Percentiles rank a stretch among this genome's conserved stretches.
phyloP scores from a whole-genome alignment of 1,139 yeast genomes.

The Pneumocystis murina region DNA sequence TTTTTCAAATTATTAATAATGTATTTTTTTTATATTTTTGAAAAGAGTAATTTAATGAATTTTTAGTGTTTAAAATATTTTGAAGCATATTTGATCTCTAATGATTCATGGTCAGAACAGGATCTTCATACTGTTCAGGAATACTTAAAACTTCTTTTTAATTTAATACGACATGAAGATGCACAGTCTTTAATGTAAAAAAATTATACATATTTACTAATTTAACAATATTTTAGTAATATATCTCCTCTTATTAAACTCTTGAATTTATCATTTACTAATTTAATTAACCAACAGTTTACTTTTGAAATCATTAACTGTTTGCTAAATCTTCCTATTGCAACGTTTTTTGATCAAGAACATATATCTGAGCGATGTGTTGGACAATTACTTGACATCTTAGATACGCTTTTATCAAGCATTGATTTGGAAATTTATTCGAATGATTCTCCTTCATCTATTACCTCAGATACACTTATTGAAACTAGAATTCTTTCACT shows the following conservation, averaged over 20 bases:
- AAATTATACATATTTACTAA: background rate
- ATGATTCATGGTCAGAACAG: background rate
- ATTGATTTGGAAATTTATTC: conserved; percentile 1
- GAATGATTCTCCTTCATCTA: background rate
- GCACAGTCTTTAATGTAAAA: background rate
- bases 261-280: background rate
- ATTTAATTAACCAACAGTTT: background rate
- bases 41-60: background rate
- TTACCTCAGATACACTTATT: background rate
- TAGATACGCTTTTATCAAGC: background rate
- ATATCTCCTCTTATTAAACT: background rate
- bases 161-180: background rate
- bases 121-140: background rate
- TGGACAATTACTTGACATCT: background rate
- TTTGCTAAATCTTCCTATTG: conserved; percentile 3
- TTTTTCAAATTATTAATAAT: conserved; percentile 1
- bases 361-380: background rate
- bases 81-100: conserved; percentile 1
- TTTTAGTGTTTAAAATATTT: conserved; percentile 8
- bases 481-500: conserved; percentile 5
- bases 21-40: background rate
- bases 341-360: background rate
- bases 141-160: background rate
- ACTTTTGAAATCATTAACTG: background rate
- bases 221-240: background rate